Conservation (phyloP, 352 stramenopile genomes). For the Globisporangium parvum region DNA sequence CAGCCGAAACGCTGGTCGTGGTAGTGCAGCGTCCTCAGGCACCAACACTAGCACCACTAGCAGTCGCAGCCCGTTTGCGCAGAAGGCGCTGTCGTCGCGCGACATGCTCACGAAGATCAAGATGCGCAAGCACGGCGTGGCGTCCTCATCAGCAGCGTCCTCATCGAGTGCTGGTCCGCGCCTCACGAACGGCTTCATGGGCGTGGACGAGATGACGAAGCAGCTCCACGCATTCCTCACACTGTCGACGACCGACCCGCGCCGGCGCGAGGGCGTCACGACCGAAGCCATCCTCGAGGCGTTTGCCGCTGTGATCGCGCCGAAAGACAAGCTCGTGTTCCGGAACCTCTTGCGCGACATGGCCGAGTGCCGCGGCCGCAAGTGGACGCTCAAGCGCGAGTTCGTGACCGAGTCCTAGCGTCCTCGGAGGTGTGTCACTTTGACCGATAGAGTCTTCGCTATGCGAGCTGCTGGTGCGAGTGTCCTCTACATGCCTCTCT, state of each 20-base stretch:
- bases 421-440: background rate
- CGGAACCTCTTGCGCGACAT: constrained; percentile 81
- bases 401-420: constrained; percentile 18
- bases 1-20: background rate
- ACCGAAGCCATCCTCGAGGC: constrained; percentile 86
- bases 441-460: background rate
- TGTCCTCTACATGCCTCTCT: too few relatives aligned
- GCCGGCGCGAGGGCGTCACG: constrained; percentile 51
- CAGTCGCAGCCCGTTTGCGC: constrained; percentile 23
- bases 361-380: constrained; percentile 54
- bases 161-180: background rate
- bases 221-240: constrained; percentile 83
- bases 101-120: constrained; percentile 73
- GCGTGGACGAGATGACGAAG: constrained; percentile 52
- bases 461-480: too few relatives aligned
- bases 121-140: constrained; percentile 32
- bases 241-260: constrained; percentile 12
- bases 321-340: constrained; percentile 88
- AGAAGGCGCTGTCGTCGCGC: constrained; percentile 36
- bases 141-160: constrained; percentile 2
- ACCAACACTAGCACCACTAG: constrained; percentile 4
- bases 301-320: constrained; percentile 79
- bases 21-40: background rate
- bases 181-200: constrained; percentile 29
- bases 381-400: constrained; percentile 71